phyloP scores from a whole-genome alignment of 257 asterid genomes.

The Prunella vulgaris region DNA sequence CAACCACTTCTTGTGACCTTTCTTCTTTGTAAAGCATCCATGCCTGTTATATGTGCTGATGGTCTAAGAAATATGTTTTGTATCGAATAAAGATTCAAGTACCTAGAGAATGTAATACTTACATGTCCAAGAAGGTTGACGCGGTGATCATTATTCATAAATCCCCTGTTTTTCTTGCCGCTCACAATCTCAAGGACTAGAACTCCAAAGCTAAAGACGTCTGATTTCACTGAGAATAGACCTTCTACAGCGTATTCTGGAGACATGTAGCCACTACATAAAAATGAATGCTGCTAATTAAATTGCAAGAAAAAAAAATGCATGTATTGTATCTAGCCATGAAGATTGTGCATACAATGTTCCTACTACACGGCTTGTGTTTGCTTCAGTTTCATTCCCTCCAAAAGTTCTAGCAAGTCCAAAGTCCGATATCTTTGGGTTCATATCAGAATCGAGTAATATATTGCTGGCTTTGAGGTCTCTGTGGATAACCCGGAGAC shows the following conservation, averaged over 20 bases:
- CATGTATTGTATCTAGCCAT: not conserved
- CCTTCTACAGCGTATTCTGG: not conserved
- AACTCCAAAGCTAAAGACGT: not conserved
- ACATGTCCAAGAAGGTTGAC: conserved; percentile 45
- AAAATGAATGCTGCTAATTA: not conserved
- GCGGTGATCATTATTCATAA: not conserved
- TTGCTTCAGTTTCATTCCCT: not conserved
- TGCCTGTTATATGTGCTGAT: conserved; percentile 11
- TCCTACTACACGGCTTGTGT: not conserved
- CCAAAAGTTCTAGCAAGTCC: not conserved
- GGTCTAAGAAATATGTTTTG: not conserved
- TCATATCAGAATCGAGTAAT: not conserved
- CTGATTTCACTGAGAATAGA: not conserved
- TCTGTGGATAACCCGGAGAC: conserved; percentile 2
- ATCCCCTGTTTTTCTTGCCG: not conserved
- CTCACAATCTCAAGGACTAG: not conserved
- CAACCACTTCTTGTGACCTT: conserved; percentile 19
- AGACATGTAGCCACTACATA: conserved; percentile 1
- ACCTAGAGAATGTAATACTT: not conserved
- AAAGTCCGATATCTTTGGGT: not conserved
- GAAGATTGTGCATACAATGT: not conserved
- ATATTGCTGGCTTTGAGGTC: not conserved
- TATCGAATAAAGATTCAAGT: not conserved
- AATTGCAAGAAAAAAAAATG: not conserved
- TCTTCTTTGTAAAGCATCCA: conserved; percentile 32